Conservation (phyloP, 805 yeast genomes). For the Candida easanensis region DNA sequence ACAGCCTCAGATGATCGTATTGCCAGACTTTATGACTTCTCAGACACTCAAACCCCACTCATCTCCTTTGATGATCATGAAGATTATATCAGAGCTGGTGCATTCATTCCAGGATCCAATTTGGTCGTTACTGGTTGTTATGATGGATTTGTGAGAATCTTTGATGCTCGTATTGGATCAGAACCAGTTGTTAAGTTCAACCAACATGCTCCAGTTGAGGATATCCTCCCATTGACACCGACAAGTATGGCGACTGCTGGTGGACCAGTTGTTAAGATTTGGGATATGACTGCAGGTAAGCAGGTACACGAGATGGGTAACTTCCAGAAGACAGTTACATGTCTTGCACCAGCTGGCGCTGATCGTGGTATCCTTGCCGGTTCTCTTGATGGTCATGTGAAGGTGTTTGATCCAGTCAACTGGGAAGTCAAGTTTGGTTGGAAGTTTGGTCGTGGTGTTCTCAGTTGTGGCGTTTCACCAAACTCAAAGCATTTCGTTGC, state of each 20-base stretch:
- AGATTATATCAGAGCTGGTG: constrained; percentile 85
- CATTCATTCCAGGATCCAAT: constrained; percentile 76
- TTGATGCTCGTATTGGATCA: constrained; percentile 66
- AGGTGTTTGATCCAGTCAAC: constrained; percentile 76
- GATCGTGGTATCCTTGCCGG: constrained; percentile 87
- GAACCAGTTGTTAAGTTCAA: constrained; percentile 62
- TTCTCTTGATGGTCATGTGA: constrained; percentile 95
- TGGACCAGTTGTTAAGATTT: constrained; percentile 78
- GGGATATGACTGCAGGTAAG: constrained; percentile 87
- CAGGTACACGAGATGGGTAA: constrained; percentile 68
- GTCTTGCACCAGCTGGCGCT: constrained; percentile 63
- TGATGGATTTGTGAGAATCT: constrained; percentile 81
- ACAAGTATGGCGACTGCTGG: constrained; percentile 74
- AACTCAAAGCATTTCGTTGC: constrained; percentile 83
- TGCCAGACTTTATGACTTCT: constrained; percentile 85
- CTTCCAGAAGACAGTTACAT: constrained; percentile 92
- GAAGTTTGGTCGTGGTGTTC: constrained; percentile 94
- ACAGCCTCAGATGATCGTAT: constrained; percentile 91
- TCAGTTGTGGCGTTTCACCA: constrained; percentile 88
- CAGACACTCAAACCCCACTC: constrained; percentile 71
- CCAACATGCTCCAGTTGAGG: constrained; percentile 84
- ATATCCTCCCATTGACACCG: constrained; percentile 69
- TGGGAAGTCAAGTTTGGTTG: constrained; percentile 95
- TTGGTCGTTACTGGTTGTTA: constrained; percentile 91
- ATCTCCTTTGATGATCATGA: constrained; percentile 69